These are phyloP conservation scores for Fusarium udum DNA, from an alignment of 2,329 filamentous ascomycete genomes.

Conservation along the genomic window DNA sequence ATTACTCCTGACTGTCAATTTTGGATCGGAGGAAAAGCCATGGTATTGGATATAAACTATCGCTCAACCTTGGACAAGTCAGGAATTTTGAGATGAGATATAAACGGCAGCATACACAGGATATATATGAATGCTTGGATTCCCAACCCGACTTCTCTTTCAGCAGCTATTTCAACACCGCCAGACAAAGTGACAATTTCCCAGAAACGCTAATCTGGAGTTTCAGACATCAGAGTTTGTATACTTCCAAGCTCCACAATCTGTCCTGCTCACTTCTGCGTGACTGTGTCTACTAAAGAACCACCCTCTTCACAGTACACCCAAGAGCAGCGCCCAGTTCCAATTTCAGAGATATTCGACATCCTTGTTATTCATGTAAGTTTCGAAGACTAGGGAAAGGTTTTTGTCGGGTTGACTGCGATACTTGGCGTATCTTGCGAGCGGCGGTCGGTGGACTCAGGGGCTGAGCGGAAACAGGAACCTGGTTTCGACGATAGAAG, in stretches of 20 bases:
- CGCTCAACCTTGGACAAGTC: accelerated
- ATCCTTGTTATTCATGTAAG: accelerated
- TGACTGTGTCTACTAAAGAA: neutral
- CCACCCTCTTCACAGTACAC: neutral
- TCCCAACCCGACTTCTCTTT: neutral
- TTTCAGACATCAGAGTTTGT: neutral
- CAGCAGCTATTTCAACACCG: neutral
- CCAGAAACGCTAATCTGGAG: accelerated
- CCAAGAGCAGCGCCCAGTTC: neutral
- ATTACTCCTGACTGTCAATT: neutral
- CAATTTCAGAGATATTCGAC: neutral
- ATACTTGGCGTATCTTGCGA: neutral
- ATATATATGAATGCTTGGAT: neutral
- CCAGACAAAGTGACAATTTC: neutral
- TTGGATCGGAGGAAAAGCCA: neutral
- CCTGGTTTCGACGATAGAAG: neutral
- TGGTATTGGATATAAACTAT: neutral
- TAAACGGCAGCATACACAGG: neutral
- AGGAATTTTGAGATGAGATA: neutral
- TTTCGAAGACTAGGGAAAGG: accelerated
- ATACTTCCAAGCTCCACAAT: accelerated
- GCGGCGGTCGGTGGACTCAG: neutral
- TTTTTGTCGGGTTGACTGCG: neutral
- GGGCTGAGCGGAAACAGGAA: neutral
- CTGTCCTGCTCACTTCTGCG: neutral